phyloP scores from a whole-genome alignment of 495 filamentous ascomycete genomes.

The Opeltia flavorubescens region DNA sequence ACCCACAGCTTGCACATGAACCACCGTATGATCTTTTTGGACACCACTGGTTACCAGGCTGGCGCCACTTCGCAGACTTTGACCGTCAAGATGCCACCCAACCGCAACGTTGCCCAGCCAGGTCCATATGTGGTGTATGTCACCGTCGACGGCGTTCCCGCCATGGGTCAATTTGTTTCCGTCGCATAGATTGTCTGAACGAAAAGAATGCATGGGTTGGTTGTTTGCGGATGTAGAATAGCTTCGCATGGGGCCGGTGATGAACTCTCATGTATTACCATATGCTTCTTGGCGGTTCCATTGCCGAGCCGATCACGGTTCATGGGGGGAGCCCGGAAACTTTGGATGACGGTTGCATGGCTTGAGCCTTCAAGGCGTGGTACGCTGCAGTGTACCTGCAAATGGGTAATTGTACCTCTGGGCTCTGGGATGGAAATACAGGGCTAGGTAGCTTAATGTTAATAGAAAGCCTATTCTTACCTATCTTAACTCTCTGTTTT shows the following conservation, averaged over 20 bases:
- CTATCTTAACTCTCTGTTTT: not conserved
- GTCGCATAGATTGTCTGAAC: slow-evolving; percentile 16
- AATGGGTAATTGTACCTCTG: not conserved
- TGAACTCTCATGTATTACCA: not conserved
- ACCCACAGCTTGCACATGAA: slow-evolving; percentile 52
- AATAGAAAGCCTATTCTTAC: not conserved
- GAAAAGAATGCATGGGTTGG: not conserved
- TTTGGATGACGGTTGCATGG: no score
- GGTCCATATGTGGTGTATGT: slow-evolving; percentile 51
- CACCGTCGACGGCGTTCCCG: slow-evolving; percentile 45
- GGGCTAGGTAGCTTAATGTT: not conserved
- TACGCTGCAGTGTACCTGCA: no score
- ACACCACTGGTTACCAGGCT: slow-evolving; percentile 30
- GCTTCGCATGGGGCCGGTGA: not conserved
- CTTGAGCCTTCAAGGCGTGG: no score
- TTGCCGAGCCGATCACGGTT: no score
- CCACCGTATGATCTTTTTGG: slow-evolving; percentile 44
- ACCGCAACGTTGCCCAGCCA: slow-evolving; percentile 38
- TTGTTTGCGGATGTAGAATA: not conserved
- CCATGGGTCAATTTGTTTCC: slow-evolving; percentile 36
- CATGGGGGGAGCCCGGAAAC: no score
- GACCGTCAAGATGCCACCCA: slow-evolving; percentile 39
- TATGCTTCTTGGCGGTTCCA: no score
- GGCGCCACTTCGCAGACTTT: slow-evolving; percentile 31
- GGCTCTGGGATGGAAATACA: not conserved